Evolutionary conservation across 75 land plant genomes (phyloP), one percentile per base, ranked within the genome.

Genomic region (Cunninghamia lanceolata): DNA sequence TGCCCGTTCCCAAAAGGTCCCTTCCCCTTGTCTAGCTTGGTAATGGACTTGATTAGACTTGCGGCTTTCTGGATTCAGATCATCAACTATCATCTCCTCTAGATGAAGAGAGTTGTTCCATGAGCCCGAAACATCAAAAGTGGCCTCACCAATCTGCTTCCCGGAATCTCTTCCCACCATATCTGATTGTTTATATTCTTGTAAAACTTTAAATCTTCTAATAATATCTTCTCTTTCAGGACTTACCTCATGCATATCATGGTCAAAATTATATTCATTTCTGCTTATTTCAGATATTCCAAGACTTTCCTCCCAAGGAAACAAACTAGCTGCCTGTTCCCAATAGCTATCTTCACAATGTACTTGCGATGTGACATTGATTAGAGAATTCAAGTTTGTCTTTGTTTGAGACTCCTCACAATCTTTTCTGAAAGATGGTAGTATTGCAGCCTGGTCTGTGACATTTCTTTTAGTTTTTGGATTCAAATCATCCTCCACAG

Each of bases 231-330:
- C 75, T 73, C 9, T 73, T 73, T 73, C 38, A 73, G 75, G 36
- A 73, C 16, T 73, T 73, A 32, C 36, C 75, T 34, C 75, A 36
- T 32, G 16, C 10, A 34, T 11, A 32, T 73, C 75, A 73, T 73
- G 38, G 36, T 73, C 36, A 34, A 34, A 73, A 73, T 32, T 2
- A 11, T 34, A 32, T 34, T 11, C 36, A 34, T 73, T 73, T 73
- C 75, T 34, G 15, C 75, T 73, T 73, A 14, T 45, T 25, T 45
- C 82, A 25, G 14, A 28, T 80, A 43, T 25, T 80, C 47, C 47
- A 80, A 43, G 82, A 80, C 82, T 80, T 80, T 43, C 2, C 32
- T 80, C 50, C 30, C 47, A 32, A 80, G 82, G n/a, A 42, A 80
- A 42, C 30, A 43, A 80, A 80, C 45, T 80, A 42, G 46, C 52